Base-by-base conservation (phyloP, 1,284 basidiomycete genomes). In the Sutorius eximius region DNA sequence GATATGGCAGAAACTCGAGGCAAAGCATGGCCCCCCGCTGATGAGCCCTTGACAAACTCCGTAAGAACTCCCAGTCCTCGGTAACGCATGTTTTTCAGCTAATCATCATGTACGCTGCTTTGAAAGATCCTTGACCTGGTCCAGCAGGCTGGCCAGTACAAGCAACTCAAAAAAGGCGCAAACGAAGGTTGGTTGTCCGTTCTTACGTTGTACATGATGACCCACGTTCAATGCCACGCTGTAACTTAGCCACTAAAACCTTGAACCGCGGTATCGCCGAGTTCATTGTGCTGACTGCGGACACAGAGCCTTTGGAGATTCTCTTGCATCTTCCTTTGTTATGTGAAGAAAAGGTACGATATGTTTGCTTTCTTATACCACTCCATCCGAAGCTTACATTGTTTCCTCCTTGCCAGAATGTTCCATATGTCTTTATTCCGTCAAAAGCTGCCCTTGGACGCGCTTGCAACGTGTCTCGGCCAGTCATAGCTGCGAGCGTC, bases 251-350 rank as follows among this genome's bases (percentile, higher is more conserved):
- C 47, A 98, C 95, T 63, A 98, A 98, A 82, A 99, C 97, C 24
- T 83, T 99, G 61, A 99, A 99, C 77, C 92, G 97, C 71, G 96
- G 97, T 78, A 95, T 98, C 67, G 92, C 95, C 65, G 97, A 99
- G 77, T 93, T 99, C 77, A 96, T 99, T 76, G 86, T 99, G 69
- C 82, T 99, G 76, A 97, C 97, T 56, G 97, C 95, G 59, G 94
- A 97, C 69, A 96, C 96, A 45, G 95, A 99, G 75, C 96, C 96
- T 49, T 85, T 99, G 68, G 96, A 99, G 74, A 99, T 99, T 72
- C 79, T 99, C 48, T 85, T 99, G 61, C 97, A 99, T 76, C 86
- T 99, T 29, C 97, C 97, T 43, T 81, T 99, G 52, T 82, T 99
- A 42, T 99, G 97, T 73, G 97, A 99, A 76, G 97, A 99, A 81